Evolutionary conservation across 2,329 filamentous ascomycete species (phyloP).

Genomic region (Xylaria sp.): DNA sequence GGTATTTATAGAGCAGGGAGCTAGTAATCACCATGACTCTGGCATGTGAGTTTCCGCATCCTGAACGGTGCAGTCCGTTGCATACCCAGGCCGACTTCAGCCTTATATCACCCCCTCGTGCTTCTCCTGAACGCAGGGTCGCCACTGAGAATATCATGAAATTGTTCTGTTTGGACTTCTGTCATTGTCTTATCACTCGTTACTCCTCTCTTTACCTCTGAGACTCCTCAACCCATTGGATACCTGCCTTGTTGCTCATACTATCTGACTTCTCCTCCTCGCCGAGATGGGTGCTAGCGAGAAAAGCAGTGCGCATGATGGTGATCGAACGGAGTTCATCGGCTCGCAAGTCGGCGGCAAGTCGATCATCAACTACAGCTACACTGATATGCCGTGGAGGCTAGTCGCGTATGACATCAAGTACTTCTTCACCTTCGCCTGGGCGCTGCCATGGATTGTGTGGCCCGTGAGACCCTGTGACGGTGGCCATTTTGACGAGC

Average conservation of each 20-base stretch:
- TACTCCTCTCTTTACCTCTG: neutral
- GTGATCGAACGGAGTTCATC: constrained; percentile 45
- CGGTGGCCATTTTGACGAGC: constrained; percentile 56
- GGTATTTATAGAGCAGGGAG: constrained; percentile 2
- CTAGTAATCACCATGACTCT: neutral
- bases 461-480: constrained; percentile 49
- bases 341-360: constrained; percentile 54
- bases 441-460: constrained; percentile 57
- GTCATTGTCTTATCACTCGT: neutral
- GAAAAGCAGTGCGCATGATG: constrained; percentile 7
- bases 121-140: too few species aligned
- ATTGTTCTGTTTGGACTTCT: neutral
- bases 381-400: constrained; percentile 51
- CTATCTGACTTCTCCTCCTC: neutral
- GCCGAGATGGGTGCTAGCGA: constrained; percentile 2
- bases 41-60: constrained; percentile 1
- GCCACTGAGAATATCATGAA: neutral
- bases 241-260: neutral
- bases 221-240: neutral
- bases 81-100: neutral
- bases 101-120: too few species aligned
- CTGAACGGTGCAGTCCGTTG: neutral
- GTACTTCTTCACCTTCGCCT: constrained; percentile 50
- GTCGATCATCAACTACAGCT: constrained; percentile 55
- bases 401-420: constrained; percentile 50